Base-by-base conservation (phyloP, 164 flowering plant species). In the Vitis riparia region DNA sequence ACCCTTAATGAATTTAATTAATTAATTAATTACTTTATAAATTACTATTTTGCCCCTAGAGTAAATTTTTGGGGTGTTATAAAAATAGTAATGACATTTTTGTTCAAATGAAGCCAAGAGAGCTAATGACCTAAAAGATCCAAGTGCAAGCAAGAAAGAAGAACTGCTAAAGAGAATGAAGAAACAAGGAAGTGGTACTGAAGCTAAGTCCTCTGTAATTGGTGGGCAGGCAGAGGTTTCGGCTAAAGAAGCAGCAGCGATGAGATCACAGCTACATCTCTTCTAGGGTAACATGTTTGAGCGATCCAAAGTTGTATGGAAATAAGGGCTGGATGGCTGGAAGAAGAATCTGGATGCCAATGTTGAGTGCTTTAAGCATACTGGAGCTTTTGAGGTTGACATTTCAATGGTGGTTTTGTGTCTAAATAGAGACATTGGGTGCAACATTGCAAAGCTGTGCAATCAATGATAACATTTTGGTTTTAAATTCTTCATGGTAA, bases 281-380 rank as follows among this genome's bases (percentile, higher is more conserved):
- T 95, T 95, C 77, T 93, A 96, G 97, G 99, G 99, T 11, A 95
- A 95, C 75, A 91, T 93, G 48, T 95, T 95, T 72, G 99, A 95
- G 81, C 81, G 97, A 47, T 95, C 99, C 30, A 98, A 95, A 73
- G 89, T 95, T 65, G 99, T 91, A 73, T 90, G 85, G 76, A 93
- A 86, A 73, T 71, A 93, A 47, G 89, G 89, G n/a, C 13, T 79
- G 52, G 75, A 65, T 73, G 90, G 88, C 71, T 95, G 98, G 98
- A 75, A 88, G 67, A 80, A 81, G 75, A 86, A 87, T 65, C 85
- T 95, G 67, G 99, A 91, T 78, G 85, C 80, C 59, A 92, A 98
- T 13, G 86, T 90, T 52, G 94, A 87, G 73, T 83, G 99, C 62
- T 95, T 95, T 81, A 90, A 87, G 77, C 96, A 88, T 67, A 97